These are phyloP conservation scores for Volvariella surrecta DNA, from an alignment of 1,284 basidiomycete species.

Conservation along the genomic window DNA sequence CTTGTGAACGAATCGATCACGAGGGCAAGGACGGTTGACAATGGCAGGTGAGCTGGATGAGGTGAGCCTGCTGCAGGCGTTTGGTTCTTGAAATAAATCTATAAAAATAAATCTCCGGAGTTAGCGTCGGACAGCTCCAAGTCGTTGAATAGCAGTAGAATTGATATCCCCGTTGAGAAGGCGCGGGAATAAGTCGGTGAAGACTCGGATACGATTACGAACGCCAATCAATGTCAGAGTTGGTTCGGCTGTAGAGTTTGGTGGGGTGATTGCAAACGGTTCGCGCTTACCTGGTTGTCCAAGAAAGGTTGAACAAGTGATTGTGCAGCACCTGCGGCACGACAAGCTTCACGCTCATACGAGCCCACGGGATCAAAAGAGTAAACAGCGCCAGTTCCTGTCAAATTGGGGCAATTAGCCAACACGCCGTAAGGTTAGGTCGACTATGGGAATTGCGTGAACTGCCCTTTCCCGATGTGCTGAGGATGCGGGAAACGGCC, in stretches of 20 bases:
- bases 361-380: conserved; percentile 95
- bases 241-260: conserved; percentile 4
- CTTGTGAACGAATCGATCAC: conserved; percentile 91
- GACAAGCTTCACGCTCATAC: conserved; percentile 91
- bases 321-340: conserved; percentile 88
- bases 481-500: background rate
- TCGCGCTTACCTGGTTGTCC: conserved; percentile 79
- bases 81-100: conserved; percentile 98
- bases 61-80: conserved; percentile 52
- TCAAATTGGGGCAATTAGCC: conserved; percentile 9
- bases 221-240: conserved; percentile 15
- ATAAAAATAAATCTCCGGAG: conserved; percentile 12
- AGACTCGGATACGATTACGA: conserved; percentile 29
- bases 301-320: conserved; percentile 90
- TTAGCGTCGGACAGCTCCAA: conserved; percentile 15
- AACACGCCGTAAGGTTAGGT: conserved; percentile 9
- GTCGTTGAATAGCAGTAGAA: conserved; percentile 10
- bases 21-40: conserved; percentile 73
- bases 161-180: conserved; percentile 13
- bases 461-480: conserved; percentile 10
- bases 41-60: conserved; percentile 75
- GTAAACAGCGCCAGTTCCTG: conserved; percentile 90
- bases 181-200: conserved; percentile 35
- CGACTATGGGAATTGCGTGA: background rate
- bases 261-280: conserved; percentile 15